Evolutionary conservation across 2,329 filamentous ascomycete species (phyloP).

Genomic region (Neoascochyta sp.): DNA sequence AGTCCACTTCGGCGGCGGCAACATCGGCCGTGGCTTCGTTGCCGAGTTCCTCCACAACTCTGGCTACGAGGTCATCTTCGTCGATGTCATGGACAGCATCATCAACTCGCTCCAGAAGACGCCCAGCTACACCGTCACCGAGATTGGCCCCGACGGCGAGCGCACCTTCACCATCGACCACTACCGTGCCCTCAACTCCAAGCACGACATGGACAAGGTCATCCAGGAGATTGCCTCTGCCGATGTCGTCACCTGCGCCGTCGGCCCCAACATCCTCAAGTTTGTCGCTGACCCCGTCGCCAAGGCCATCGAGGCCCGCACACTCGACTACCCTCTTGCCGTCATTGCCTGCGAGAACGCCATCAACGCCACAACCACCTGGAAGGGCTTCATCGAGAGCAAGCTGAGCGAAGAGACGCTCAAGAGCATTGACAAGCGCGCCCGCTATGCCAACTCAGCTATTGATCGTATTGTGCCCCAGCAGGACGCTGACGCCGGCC

Average conservation of each 20-base stretch:
- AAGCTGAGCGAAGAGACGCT: slow-evolving; percentile 68
- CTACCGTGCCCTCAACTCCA: slow-evolving; percentile 96
- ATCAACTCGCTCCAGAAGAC: slow-evolving; percentile 75
- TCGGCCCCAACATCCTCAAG: slow-evolving; percentile 92
- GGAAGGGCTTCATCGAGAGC: slow-evolving; percentile 73
- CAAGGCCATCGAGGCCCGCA: slow-evolving; percentile 81
- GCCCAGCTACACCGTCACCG: slow-evolving; percentile 83
- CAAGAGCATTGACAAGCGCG: slow-evolving; percentile 66
- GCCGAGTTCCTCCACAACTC: slow-evolving; percentile 80
- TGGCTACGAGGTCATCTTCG: slow-evolving; percentile 92
- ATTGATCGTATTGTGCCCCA: slow-evolving; percentile 97
- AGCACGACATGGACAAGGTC: slow-evolving; percentile 74
- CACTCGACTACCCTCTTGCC: slow-evolving; percentile 64
- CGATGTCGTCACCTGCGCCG: slow-evolving; percentile 91
- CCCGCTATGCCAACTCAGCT: slow-evolving; percentile 92
- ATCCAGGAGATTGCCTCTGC: slow-evolving; percentile 82
- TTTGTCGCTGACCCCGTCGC: slow-evolving; percentile 95
- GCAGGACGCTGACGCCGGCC: slow-evolving; percentile 72
- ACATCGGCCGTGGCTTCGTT: slow-evolving; percentile 51
- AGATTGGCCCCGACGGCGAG: slow-evolving; percentile 82
- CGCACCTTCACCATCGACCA: slow-evolving; percentile 81
- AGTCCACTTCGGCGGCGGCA: slow-evolving; percentile 53
- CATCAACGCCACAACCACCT: slow-evolving; percentile 87
- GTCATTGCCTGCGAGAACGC: slow-evolving; percentile 99
- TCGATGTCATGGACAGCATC: slow-evolving; percentile 83